Base-by-base conservation (phyloP, 441 rosid species). In the Erodium trifolium region DNA sequence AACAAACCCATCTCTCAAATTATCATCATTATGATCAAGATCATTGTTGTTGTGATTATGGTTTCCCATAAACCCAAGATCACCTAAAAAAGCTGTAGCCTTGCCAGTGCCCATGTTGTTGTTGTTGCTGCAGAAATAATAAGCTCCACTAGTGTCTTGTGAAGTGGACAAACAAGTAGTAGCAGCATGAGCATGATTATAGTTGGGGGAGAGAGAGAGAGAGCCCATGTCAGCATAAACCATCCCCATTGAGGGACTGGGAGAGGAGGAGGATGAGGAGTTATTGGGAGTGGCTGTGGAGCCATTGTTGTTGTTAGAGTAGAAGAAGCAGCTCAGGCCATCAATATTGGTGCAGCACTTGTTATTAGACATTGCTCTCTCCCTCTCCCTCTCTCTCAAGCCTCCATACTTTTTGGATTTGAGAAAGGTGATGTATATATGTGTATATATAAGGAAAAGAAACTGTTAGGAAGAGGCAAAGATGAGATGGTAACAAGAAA, bases 221-320 rank as follows among this genome's bases (percentile, higher is more conserved):
- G 87, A 82, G 64, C 76, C 84, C 85, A 84, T 83, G 76, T 86
- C 86, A 53, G 80, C 79, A 79, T 60, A 71, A 63, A 76, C 78
- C 78, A 79, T 78, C 35, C 76, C 77, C 70, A 79, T 55, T 8
- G 86, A 70, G 63, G 80, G 76, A 59, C 65, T 70, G 64, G 78
- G 31, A 31, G 77, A 64, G 23, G 69, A 63, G 63, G 80, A 45
- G 69, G 67, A 31, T 0, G 74, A 65, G 16, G 75, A 69, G 27
- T 75, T 7, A 5, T 74, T 10, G 4, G 68, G 4, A 3, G 73
- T 31, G 18, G 12, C 7, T 12, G 55, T 12, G 10, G 77, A 69
- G 64, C 65, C 13, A 17, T 18, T 17, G 27, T 60, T 60, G 64
- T 60, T 60, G 64, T 41, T 41, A 41, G 55, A 49, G 55, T 2